phyloP scores from a whole-genome alignment of 116 monocot genomes.

The Zostera marina region DNA sequence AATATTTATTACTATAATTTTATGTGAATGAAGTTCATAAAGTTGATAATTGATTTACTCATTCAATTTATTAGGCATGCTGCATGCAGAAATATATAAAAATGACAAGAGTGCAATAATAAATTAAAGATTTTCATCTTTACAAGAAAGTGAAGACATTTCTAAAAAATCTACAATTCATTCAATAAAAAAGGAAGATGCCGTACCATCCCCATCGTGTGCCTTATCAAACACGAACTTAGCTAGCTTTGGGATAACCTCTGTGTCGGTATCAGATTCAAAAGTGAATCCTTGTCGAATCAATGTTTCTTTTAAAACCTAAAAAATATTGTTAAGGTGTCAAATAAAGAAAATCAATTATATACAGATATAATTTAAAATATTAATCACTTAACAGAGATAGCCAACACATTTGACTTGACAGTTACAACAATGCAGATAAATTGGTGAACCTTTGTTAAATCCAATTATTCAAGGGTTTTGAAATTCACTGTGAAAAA shows the following conservation, averaged over 20 bases:
- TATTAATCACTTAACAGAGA: no score
- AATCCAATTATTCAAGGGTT: no score
- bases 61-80: no score
- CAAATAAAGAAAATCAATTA: neutral
- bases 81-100: no score
- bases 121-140: neutral
- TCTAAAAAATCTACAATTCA: neutral
- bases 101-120: no score
- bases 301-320: conserved; percentile 89
- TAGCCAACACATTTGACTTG: no score
- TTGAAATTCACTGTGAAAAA: no score
- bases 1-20: no score
- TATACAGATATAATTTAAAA: neutral
- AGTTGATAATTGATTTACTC: no score
- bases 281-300: conserved; percentile 83
- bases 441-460: no score
- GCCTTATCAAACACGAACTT: conserved; percentile 90
- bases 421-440: no score
- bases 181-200: neutral
- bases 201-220: conserved; percentile 45
- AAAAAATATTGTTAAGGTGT: neutral
- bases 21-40: no score
- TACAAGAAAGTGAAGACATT: neutral
- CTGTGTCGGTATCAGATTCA: conserved; percentile 94
- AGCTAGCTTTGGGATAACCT: conserved; percentile 97